Conservation (phyloP, 768 basidiomycete genomes). For the Suillus variegatus region DNA sequence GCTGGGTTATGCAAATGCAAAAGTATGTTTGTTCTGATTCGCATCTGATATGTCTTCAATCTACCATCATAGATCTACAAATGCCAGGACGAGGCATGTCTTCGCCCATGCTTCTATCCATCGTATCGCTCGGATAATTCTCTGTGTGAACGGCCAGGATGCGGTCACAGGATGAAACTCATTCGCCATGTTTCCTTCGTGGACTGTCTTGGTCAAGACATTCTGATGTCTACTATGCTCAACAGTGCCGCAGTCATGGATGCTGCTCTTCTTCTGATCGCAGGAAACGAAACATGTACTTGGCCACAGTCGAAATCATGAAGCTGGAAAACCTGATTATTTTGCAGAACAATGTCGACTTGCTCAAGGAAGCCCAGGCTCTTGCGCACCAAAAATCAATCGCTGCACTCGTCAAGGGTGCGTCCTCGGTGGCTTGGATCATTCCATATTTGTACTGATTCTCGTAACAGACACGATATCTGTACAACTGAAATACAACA, state of each 20-base stretch:
- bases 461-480: slow-evolving; percentile 86
- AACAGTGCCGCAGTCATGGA: slow-evolving; percentile 99
- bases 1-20: slow-evolving; percentile 98
- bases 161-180: slow-evolving; percentile 87
- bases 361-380: slow-evolving; percentile 94
- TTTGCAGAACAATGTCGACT: slow-evolving; percentile 97
- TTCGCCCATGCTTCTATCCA: slow-evolving; percentile 90
- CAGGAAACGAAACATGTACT: slow-evolving; percentile 97
- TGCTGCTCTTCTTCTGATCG: slow-evolving; percentile 92
- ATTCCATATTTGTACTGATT: background rate
- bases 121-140: slow-evolving; percentile 92
- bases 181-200: slow-evolving; percentile 98
- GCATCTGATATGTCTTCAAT: slow-evolving; percentile 9
- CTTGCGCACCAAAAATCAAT: slow-evolving; percentile 96
- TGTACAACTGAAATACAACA: slow-evolving; percentile 98
- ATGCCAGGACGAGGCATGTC: too few species aligned
- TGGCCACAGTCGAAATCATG: slow-evolving; percentile 99
- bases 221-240: slow-evolving; percentile 99
- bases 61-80: slow-evolving; percentile 80
- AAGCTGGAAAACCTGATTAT: slow-evolving; percentile 98
- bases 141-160: slow-evolving; percentile 90
- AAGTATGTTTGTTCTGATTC: slow-evolving; percentile 54
- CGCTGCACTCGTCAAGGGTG: slow-evolving; percentile 91
- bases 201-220: slow-evolving; percentile 96
- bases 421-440: slow-evolving; percentile 15